phyloP scores from a whole-genome alignment of 169 alveolate genomes.

The Perkinsus chesapeaki region DNA sequence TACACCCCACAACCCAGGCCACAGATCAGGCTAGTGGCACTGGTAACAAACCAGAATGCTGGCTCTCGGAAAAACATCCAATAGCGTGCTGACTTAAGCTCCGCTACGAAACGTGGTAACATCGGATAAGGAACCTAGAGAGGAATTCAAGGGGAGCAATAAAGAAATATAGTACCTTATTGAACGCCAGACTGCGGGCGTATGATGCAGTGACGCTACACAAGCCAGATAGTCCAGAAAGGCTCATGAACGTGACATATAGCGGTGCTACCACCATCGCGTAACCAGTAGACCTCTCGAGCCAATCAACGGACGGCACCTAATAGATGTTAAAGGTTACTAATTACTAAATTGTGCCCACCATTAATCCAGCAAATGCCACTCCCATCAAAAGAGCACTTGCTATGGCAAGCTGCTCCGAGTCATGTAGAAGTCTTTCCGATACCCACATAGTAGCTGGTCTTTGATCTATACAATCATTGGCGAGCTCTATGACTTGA shows the following conservation, averaged over 20 bases:
- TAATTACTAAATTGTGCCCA: neutral
- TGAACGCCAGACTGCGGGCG: neutral
- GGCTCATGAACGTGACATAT: neutral
- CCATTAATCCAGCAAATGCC: neutral
- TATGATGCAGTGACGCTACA: neutral
- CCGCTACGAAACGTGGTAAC: neutral
- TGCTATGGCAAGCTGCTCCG: neutral
- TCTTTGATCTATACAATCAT: neutral
- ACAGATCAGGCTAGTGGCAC: neutral
- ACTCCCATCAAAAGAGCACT: neutral
- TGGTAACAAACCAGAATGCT: neutral
- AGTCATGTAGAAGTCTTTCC: neutral
- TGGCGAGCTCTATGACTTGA: neutral
- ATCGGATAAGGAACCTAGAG: neutral
- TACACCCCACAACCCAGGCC: neutral
- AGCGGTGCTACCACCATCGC: neutral
- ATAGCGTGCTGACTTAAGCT: neutral
- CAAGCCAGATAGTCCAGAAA: neutral
- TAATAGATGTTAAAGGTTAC: neutral
- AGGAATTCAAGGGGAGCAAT: neutral
- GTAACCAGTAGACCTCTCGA: neutral
- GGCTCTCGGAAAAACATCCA: neutral
- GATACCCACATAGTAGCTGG: neutral
- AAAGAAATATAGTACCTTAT: neutral
- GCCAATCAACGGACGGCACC: neutral